Base-by-base conservation (phyloP, 257 asterid species). In the Plectranthus barbatus region DNA sequence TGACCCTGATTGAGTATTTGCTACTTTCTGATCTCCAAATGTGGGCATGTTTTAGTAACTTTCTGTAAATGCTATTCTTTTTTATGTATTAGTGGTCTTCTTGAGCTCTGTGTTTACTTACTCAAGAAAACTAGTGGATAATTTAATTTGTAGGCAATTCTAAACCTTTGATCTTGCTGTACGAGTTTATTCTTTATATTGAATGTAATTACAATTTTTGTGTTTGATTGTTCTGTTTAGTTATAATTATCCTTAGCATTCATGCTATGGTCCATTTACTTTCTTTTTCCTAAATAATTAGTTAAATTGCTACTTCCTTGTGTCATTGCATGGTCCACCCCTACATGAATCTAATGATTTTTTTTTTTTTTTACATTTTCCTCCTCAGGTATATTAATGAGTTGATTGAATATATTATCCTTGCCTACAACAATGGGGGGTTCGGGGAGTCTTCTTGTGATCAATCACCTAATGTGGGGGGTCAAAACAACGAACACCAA, bases 321-420 rank as follows among this genome's bases (percentile, higher is more conserved):
- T 62, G 62, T 40, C 14, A 9, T 31, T 67, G 57, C 72, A n/a
- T n/a, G n/a, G n/a, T n/a, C 60, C 4, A 23, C 4, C 29, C 49
- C 34, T 49, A 58, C 54, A 72, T 52, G 64, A 58, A 17, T 60
- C 37, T 56, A 62, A 69, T 62, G 19, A 36, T 39, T 36, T 59
- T 54, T 33, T 26, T 36, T 51, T 61, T 33, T 17, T 6, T 3
- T 26, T 48, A 15, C 46, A 62, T 26, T 26, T 26, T 26, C 31
- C 5, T 5, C 31, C 41, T 62, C 81, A 93, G 99, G 92, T 93
- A 87, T 72, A 83, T 90, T 63, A 93, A 90, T 80, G 94, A 93
- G 77, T 77, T 93, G 89, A 78, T 93, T 68, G 99, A 93, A 77
- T 81, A 66, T 62, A 77, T 90, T 76, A 66, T 85, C 71, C 85